Evolutionary conservation across 2,329 filamentous ascomycete genomes (phyloP).

Genomic region (Aspergillus aculeatinus): DNA sequence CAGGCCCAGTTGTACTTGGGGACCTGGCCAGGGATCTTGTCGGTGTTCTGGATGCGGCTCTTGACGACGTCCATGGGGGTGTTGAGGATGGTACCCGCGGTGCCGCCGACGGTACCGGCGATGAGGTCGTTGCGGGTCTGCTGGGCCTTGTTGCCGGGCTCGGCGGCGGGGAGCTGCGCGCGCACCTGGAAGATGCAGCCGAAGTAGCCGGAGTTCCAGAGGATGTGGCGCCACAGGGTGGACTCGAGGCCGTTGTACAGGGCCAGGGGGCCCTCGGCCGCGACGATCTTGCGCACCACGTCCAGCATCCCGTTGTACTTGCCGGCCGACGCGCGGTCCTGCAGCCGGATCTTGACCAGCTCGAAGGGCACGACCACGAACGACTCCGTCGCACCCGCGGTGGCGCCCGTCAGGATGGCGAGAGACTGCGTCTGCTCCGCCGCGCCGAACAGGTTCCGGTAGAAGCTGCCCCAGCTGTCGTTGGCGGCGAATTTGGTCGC

Average conservation of each 20-base stretch:
- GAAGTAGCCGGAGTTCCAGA: slow-evolving; percentile 97
- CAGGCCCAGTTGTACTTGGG: slow-evolving; percentile 99
- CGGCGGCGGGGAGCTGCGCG: slow-evolving; percentile 74
- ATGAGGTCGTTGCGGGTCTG: slow-evolving; percentile 86
- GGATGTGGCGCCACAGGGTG: slow-evolving; percentile 90
- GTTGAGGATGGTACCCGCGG: slow-evolving; percentile 86
- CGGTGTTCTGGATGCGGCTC: slow-evolving; percentile 92
- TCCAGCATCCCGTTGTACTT: slow-evolving; percentile 59
- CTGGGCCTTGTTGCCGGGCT: slow-evolving; percentile 65
- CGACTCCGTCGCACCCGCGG: slow-evolving; percentile 90
- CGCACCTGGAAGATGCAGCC: slow-evolving; percentile 98
- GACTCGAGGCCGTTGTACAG: slow-evolving; percentile 97
- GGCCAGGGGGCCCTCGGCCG: slow-evolving; percentile 77
- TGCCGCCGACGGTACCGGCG: slow-evolving; percentile 84
- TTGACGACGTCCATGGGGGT: slow-evolving; percentile 98
- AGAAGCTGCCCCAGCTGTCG: slow-evolving; percentile 95
- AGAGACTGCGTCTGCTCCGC: slow-evolving; percentile 88
- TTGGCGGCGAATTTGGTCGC: slow-evolving; percentile 99
- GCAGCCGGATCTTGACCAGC: slow-evolving; percentile 95
- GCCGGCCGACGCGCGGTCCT: slow-evolving; percentile 88
- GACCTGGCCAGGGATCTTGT: slow-evolving; percentile 73
- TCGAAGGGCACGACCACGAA: slow-evolving; percentile 98
- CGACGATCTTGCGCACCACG: slow-evolving; percentile 66
- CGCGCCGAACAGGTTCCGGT: slow-evolving; percentile 80
- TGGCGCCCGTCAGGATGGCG: slow-evolving; percentile 88